A percentile compares a stretch with the other conserved stretches of the same genome.
These are phyloP conservation scores for Aspergillus sp. DNA, from an alignment of 2,329 filamentous ascomycete species.

Conservation along the genomic window DNA sequence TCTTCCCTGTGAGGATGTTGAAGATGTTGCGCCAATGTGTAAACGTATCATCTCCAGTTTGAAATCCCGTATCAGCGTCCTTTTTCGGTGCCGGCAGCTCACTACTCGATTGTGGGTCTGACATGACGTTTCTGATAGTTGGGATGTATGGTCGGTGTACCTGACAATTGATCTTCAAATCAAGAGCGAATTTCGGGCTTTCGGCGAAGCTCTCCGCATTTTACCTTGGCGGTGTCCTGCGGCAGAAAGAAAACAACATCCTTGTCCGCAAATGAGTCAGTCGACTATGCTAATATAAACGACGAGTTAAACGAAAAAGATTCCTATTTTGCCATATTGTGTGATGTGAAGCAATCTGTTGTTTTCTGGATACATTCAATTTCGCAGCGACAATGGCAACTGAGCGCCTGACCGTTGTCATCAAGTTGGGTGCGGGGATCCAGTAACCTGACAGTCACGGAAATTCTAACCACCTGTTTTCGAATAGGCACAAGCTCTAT, in stretches of 20 bases:
- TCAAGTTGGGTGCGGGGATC: slow-evolving; percentile 40
- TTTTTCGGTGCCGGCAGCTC: slow-evolving; percentile 20
- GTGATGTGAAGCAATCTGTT: not conserved
- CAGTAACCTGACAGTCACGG: slow-evolving; percentile 4
- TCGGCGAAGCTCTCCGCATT: slow-evolving; percentile 27
- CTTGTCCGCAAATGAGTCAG: slow-evolving; percentile 4
- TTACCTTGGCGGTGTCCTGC: slow-evolving; percentile 24
- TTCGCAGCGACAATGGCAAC: slow-evolving; percentile 23
- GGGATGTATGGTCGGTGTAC: not conserved
- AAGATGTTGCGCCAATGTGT: slow-evolving; percentile 81
- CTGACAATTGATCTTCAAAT: slow-evolving; percentile 5
- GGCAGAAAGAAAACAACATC: slow-evolving; percentile 30
- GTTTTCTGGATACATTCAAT: not conserved
- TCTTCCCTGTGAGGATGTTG: slow-evolving; percentile 71
- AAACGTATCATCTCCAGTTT: slow-evolving; percentile 42
- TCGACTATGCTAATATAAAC: not conserved
- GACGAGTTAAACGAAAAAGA: not conserved
- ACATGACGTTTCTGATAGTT: slow-evolving; percentile 24
- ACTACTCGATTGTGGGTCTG: slow-evolving; percentile 26
- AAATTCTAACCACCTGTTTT: slow-evolving; percentile 19
- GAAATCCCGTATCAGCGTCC: slow-evolving; percentile 36
- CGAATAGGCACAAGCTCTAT: slow-evolving; percentile 91
- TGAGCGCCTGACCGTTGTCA: slow-evolving; percentile 37
- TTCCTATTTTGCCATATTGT: not conserved
- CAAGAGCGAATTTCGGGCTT: slow-evolving; percentile 16